Evolutionary conservation across 2,329 filamentous ascomycete genomes (phyloP), one percentile per base, ranked within the genome.

Genomic region (Seiridium unicorne): DNA sequence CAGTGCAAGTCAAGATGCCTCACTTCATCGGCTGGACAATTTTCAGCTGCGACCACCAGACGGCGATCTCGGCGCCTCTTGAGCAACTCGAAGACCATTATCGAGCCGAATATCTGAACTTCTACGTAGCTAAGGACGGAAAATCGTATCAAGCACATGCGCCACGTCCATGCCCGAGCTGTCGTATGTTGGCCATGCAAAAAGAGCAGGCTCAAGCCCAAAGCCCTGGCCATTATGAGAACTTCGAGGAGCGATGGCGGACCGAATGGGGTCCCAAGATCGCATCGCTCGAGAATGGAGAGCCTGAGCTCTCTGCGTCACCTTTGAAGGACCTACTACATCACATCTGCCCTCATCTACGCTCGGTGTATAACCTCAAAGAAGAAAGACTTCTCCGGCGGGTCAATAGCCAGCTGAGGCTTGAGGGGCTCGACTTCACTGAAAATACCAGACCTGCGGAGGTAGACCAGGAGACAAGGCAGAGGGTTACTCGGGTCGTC

Each of bases 1-100:
- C 49, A 51, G 49, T n/a, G 49, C 49, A 51, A 51, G 49, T 38
- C 32, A 51, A 11, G 18, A 51, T 51, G 49, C 49, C 49, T 51
- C 49, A 51, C 10, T n/a, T 7, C 32, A 51, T 38, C 34, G 49
- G 49, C 34, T 51, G 49, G 49, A 51, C 49, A 31, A 35, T 35
- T n/a, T 51, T 35, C 3, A 36, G 9, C 49, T 51, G 49, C 49
- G 34, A 34, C 6, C 34, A 38, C 32, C n/a, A 51, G 7, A 51
- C 49, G 4, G 35, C 32, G 34, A 35, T 51, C 3, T 32, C 31
- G 9, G 47, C 34, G 9, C n/a, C 49, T 4, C 31, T 51, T 6
- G 31, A 38, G 10, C 32, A 51, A 8, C 5, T 51, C 10, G 13
- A 51, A 5, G 49, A 51, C 1, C 49, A 38, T n/a, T 51, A 51